Evolutionary conservation across 2,329 filamentous ascomycete species (phyloP).

Genomic region (Pseudogymnoascus sp.): DNA sequence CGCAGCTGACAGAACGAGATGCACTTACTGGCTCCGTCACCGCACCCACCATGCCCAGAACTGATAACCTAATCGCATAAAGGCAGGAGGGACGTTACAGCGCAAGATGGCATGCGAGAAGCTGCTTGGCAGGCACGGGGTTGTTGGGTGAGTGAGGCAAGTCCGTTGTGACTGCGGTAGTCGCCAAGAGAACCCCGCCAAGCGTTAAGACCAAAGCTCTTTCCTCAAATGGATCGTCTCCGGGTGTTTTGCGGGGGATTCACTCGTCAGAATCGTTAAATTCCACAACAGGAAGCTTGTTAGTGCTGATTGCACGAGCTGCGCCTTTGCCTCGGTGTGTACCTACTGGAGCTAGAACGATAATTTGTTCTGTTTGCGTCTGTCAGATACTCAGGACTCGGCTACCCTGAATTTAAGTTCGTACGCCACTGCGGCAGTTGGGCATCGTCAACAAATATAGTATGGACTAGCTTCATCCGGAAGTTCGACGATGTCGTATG

Average conservation of each 20-base stretch:
- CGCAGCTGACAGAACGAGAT: neutral
- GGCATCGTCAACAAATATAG: neutral
- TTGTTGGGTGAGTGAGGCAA: neutral
- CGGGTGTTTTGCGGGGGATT: neutral
- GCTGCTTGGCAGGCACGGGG: constrained; percentile 3
- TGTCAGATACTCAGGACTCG: neutral
- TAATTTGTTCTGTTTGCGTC: constrained; percentile 4
- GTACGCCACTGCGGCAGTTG: neutral
- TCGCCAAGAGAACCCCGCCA: neutral
- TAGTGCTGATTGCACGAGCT: neutral
- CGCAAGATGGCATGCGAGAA: neutral
- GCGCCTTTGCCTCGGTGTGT: neutral
- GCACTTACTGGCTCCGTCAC: neutral
- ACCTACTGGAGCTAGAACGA: neutral
- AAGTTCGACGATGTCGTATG: neutral
- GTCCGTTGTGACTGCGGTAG: neutral
- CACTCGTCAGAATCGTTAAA: neutral
- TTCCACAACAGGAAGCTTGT: constrained; percentile 7
- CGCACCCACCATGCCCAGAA: neutral
- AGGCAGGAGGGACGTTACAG: neutral
- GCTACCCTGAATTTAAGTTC: neutral
- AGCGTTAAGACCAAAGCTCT: neutral
- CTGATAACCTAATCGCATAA: constrained; percentile 8
- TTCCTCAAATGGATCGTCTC: neutral
- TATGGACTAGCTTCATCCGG: neutral